Percentiles rank a stretch among this genome's conserved stretches.
Evolutionary conservation across 345 rosid genomes (phyloP).

Genomic region (Dipteronia sinensis): DNA sequence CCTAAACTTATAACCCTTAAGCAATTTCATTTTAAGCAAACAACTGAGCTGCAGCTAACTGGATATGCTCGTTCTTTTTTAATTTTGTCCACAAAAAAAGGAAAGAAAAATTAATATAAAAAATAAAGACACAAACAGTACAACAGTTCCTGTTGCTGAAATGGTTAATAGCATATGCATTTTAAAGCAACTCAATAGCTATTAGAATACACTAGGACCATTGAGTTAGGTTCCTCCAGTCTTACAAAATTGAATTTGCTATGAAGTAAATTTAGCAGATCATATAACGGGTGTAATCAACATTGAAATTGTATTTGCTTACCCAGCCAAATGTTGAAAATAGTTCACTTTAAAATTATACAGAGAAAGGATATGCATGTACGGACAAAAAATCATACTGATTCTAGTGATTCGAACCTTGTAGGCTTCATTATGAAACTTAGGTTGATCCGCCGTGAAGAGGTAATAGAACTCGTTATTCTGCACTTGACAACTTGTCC

Average conservation of each 20-base stretch:
- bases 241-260: neutral
- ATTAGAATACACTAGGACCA: neutral
- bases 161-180: neutral
- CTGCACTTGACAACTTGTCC: constrained; percentile 99
- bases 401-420: constrained; percentile 52
- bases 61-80: neutral
- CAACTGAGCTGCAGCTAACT: neutral
- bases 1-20: neutral
- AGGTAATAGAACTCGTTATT: constrained; percentile 61
- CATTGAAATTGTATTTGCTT: neutral
- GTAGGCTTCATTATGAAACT: constrained; percentile 76
- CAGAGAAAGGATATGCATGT: constrained; percentile 1
- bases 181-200: neutral
- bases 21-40: neutral
- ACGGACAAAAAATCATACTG: neutral
- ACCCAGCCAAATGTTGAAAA: neutral
- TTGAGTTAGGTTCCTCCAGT: neutral
- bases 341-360: neutral
- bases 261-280: neutral
- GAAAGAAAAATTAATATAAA: neutral
- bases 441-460: constrained; percentile 75
- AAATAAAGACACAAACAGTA: neutral
- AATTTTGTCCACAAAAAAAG: neutral
- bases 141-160: neutral
- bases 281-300: neutral